Base-by-base conservation (phyloP, 352 stramenopile genomes). In the Pythium rishiriense region DNA sequence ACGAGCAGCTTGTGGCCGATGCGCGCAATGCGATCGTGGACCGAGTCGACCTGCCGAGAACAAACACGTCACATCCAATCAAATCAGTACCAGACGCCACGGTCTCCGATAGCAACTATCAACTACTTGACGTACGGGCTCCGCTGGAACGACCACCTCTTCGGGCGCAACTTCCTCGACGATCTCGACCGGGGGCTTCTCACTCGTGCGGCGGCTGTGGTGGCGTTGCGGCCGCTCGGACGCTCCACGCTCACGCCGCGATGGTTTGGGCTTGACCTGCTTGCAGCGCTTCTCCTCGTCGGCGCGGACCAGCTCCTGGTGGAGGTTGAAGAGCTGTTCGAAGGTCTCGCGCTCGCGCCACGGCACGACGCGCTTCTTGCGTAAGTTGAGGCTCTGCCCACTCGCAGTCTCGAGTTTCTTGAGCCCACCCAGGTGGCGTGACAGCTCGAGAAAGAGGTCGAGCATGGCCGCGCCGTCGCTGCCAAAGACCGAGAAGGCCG, bases 1-100 rank as follows among this genome's bases (percentile, higher is more conserved):
- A 76, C 64, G 10, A 91, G 72, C 60, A 93, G 76, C 42, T 84
- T 84, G 56, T 88, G 79, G 10, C 85, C 85, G 51, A 93, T 90
- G 55, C 80, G 73, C 0, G 85, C 85, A 35, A 91, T 90, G 21
- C 78, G 79, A 28, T 81, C 68, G 22, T 83, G 73, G 1, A 91
- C 72, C 42, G 72, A 69, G 31, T 62, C 62, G n/a, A 31, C 52
- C 47, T 64, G 35, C 37, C 9, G 2, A 4, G 14, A 43, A 17
- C 37, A 43, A 29, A 14, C 0, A 31, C 4, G 24, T 11, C 22
- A 24, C 12, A 41, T 14, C n/a, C 51, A n/a, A 22, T 41, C 52
- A 35, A n/a, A 43, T n/a, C n/a, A n/a, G n/a, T n/a, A n/a, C n/a
- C n/a, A n/a, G n/a, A n/a, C 11, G 8, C 8, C 37, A 43, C 19